These are phyloP conservation scores for Pelargonium cotyledonis DNA, from an alignment of 441 rosid genomes.

Conservation along the genomic window DNA sequence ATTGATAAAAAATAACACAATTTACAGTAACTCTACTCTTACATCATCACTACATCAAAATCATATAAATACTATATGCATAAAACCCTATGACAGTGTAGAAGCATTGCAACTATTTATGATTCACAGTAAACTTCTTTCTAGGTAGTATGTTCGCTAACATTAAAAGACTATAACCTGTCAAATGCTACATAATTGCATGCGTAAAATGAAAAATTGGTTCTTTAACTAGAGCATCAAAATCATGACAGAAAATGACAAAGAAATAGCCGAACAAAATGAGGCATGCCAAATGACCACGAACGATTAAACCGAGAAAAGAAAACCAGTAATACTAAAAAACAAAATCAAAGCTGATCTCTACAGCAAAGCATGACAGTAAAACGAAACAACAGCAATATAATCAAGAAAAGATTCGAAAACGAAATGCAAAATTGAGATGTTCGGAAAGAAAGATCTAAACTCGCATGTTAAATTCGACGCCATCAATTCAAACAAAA, in stretches of 20 bases:
- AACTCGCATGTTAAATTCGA: neutral
- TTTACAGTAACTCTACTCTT: neutral
- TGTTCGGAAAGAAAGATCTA: neutral
- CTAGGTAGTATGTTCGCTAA: no score
- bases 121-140: no score
- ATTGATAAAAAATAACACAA: neutral
- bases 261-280: neutral
- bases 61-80: neutral
- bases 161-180: no score
- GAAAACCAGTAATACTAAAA: neutral
- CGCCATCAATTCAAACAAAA: neutral
- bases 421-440: neutral
- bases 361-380: neutral
- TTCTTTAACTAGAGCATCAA: neutral
- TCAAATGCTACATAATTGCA: neutral
- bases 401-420: neutral
- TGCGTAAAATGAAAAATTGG: neutral
- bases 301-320: no score
- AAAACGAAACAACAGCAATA: neutral
- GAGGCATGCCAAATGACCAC: neutral
- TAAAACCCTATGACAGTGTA: neutral
- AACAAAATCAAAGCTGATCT: neutral
- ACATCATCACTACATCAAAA: neutral
- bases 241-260: slow-evolving; percentile 1
- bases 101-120: neutral